Base-by-base conservation (phyloP, 2,329 filamentous ascomycete species). In the Fusarium sulawesiense region DNA sequence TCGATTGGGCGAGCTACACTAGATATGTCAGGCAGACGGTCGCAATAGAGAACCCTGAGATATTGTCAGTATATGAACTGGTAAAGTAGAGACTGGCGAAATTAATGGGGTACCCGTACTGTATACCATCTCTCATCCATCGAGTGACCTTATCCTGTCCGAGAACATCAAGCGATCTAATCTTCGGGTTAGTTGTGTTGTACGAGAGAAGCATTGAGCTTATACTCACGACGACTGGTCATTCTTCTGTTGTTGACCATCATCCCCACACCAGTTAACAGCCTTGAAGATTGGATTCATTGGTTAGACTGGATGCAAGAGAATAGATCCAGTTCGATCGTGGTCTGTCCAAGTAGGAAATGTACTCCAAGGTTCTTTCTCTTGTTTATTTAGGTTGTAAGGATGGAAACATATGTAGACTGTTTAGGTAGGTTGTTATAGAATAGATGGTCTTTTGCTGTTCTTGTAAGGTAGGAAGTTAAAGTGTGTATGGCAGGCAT, bases 111-210 rank as follows among this genome's bases (percentile, higher is more conserved):
- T 45, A 60, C 46, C 60, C 67, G 54, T 70, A 70, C 67, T 63
- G 62, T 48, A 70, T 46, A 32, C 40, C 57, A 34, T 70, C 67
- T 47, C 45, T 70, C 62, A 70, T 70, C 67, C 67, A 70, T 10
- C 63, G 67, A 45, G 57, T 45, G 27, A 70, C 67, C 32, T 71
- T 70, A 40, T 70, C 67, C 14, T 58, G 63, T 8, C 49, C 45
- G 45, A 64, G 37, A 32, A 56, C 27, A 14, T 55, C 37, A 25
- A 68, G 29, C 7, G 30, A 54, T 42, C 67, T 71, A 14, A 40
- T 50, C 32, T 46, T n/a, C 10, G 18, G 56, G 49, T 70, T 21
- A 70, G 54, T 29, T 18, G 18, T 55, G 32, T 23, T 20, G 11
- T 18, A 18, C n/a, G 27, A 50, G 14, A 42, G 13, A 12, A 21